A percentile compares a stretch with the other conserved stretches of the same genome.
These are phyloP conservation scores for Trypethelium eluteriae DNA, from an alignment of 495 filamentous ascomycete species.

Conservation along the genomic window DNA sequence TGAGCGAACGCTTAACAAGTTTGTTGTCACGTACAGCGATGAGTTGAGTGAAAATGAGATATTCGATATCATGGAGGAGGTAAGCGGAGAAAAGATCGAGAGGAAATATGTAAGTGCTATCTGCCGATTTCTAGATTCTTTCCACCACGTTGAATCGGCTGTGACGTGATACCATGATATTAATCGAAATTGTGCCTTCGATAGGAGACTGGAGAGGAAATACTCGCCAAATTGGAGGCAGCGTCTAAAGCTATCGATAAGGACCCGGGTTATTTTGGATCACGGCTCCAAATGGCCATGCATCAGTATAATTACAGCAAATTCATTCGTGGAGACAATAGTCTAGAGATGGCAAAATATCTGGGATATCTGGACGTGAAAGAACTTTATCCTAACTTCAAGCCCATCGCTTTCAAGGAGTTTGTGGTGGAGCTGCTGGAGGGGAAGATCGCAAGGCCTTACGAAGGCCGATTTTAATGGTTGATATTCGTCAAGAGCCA, in stretches of 20 bases:
- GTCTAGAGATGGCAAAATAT: slow-evolving; percentile 49
- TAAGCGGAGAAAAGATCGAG: slow-evolving; percentile 49
- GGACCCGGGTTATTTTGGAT: slow-evolving; percentile 39
- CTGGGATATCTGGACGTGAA: slow-evolving; percentile 50
- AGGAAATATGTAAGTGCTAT: slow-evolving; percentile 43
- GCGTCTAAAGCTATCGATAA: slow-evolving; percentile 37
- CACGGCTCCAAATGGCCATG: slow-evolving; percentile 28
- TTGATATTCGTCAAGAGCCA: not conserved
- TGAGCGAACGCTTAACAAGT: slow-evolving; percentile 50
- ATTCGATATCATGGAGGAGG: slow-evolving; percentile 43
- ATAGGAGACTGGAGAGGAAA: slow-evolving; percentile 24
- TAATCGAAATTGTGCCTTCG: not conserved
- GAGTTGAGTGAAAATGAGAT: slow-evolving; percentile 46
- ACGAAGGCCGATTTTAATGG: not conserved
- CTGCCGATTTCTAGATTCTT: not conserved
- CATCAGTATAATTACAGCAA: slow-evolving; percentile 45
- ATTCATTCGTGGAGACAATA: slow-evolving; percentile 51
- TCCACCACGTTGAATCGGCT: too few relatives aligned
- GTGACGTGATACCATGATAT: not conserved
- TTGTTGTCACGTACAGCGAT: slow-evolving; percentile 48
- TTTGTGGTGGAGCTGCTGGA: not conserved
- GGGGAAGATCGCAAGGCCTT: not conserved
- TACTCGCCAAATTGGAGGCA: slow-evolving; percentile 29
- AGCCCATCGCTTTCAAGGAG: not conserved
- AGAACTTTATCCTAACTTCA: slow-evolving; percentile 48